These are phyloP conservation scores for Aureobasidium musti DNA, from an alignment of 2,329 filamentous ascomycete genomes.

Conservation along the genomic window DNA sequence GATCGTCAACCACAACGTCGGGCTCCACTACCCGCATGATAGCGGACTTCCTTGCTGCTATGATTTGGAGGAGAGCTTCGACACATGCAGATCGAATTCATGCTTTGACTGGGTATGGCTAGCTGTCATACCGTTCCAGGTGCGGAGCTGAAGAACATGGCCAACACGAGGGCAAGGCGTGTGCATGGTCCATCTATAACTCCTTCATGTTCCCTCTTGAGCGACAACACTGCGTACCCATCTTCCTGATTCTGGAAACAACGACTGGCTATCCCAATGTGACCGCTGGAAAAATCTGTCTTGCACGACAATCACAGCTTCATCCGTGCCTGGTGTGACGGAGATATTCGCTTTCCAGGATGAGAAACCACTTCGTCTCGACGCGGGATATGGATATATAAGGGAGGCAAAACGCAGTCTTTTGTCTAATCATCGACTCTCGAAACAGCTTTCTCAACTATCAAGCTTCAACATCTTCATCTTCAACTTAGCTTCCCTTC, in stretches of 20 bases:
- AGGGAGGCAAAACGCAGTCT: neutral
- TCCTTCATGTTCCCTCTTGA: neutral
- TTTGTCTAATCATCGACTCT: neutral
- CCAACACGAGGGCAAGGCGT: neutral
- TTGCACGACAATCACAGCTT: neutral
- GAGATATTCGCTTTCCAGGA: neutral
- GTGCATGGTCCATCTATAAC: neutral
- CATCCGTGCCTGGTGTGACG: neutral
- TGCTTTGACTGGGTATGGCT: neutral
- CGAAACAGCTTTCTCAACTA: neutral
- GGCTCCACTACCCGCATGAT: neutral
- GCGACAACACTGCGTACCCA: neutral
- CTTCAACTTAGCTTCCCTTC: neutral
- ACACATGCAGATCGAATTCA: neutral
- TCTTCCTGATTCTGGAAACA: neutral
- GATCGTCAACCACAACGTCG: neutral
- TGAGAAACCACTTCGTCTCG: neutral
- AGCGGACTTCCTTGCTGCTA: too few species aligned
- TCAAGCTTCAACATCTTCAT: neutral
- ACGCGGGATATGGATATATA: neutral
- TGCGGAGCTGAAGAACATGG: neutral
- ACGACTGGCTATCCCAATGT: slow-evolving; percentile 16
- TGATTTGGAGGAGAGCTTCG: neutral
- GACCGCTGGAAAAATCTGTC: neutral
- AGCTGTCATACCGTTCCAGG: neutral